Evolutionary conservation across 208 protist genomes (phyloP).

Genomic region (Porcisia hertigi): DNA sequence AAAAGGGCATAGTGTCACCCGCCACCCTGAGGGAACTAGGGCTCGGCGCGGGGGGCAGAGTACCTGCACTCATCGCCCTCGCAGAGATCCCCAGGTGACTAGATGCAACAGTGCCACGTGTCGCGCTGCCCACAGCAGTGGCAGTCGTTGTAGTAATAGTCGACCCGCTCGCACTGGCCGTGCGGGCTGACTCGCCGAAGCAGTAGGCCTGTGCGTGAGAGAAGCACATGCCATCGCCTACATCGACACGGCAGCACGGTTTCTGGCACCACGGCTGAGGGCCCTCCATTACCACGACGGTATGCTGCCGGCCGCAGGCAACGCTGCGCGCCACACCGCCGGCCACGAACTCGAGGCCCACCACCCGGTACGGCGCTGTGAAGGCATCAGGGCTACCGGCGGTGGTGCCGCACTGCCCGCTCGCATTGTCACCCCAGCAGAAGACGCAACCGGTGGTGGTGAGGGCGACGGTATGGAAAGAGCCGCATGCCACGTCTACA

Average conservation of each 20-base stretch:
- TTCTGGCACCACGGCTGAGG: conserved; percentile 68
- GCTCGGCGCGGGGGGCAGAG: conserved; percentile 9
- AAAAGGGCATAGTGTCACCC: not conserved
- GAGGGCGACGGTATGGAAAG: conserved; percentile 84
- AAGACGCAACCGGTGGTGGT: conserved; percentile 67
- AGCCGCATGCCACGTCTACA: conserved; percentile 80
- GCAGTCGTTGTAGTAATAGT: conserved; percentile 6
- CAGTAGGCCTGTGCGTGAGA: conserved; percentile 73
- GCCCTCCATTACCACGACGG: conserved; percentile 78
- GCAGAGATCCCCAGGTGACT: conserved; percentile 10
- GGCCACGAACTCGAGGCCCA: conserved; percentile 78
- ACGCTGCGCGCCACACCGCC: conserved; percentile 69
- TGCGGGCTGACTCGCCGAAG: conserved; percentile 60
- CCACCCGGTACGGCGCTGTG: conserved; percentile 68
- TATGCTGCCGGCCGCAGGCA: conserved; percentile 88
- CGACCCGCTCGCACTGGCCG: not conserved
- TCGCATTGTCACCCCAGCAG: conserved; percentile 90
- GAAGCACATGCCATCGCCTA: conserved; percentile 29
- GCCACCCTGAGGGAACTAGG: not conserved
- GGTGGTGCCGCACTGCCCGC: conserved; percentile 69
- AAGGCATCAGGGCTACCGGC: conserved; percentile 51
- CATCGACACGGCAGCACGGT: conserved; percentile 58
- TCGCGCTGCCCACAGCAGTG: not conserved
- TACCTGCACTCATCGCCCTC: not conserved
- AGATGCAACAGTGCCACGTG: not conserved